Base-by-base conservation (phyloP, 208 protist genomes). In the Crithidia sp. region DNA sequence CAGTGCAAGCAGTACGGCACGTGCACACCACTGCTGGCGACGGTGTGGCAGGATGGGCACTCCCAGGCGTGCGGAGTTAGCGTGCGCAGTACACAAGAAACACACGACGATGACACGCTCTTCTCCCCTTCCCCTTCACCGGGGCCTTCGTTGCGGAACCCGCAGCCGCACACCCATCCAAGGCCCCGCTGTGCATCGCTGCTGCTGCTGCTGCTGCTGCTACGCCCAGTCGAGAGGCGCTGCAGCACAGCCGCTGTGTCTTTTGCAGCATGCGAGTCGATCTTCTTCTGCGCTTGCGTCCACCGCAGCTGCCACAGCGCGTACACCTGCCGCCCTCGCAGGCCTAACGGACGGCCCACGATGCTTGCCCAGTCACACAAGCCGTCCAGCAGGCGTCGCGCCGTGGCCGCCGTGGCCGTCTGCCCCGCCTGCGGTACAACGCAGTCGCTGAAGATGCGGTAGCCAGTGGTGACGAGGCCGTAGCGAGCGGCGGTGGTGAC, bases 121-220 rank as follows among this genome's bases (percentile, higher is more conserved):
- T 37, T 19, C 49, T 50, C 10, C 9, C 47, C 74, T 50, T 40
- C 5, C 44, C 56, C 40, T 6, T 5, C 40, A 13, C 10, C 2
- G 37, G 0, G 4, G 28, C 7, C 2, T 3, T 17, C 59, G 17
- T 84, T 87, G 10, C 67, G 43, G 63, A 69, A 86, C 9, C 86
- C 71, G 50, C 90, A 95, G 7, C 87, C 86, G 70, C 89, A 94
- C 39, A 19, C 28, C 87, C 87, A 92, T 49, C 36, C 47, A 2
- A 44, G 52, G 44, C 55, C 40, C 4, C 10, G 55, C 47, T 36
- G 37, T 10, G 14, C 55, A 69, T 36, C 52, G 57, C 56, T 69
- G 47, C 63, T 28, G 19, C 57, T 69, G 47, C 63, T 28, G 19
- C 57, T 17, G 58, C 36, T 17, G 41, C 37, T 43, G 37, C 44